Percentiles rank a stretch among this genome's conserved stretches.
phyloP scores from a whole-genome alignment of 2,329 filamentous ascomycete species.

The Ceratocystis huliohia region DNA sequence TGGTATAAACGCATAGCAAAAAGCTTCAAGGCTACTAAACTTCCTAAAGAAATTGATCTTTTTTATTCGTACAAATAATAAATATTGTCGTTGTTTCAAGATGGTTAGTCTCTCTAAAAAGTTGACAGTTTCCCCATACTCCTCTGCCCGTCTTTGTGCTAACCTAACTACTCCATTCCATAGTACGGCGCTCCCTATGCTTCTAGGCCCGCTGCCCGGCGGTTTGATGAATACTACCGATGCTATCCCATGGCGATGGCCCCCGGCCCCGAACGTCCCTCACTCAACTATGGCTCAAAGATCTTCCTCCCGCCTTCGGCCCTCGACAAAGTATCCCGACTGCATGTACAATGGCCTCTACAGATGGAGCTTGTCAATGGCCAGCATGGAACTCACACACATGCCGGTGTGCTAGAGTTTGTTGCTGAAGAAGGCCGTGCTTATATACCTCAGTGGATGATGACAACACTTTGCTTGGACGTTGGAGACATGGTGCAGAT shows the following conservation, averaged over 20 bases:
- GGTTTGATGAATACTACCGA: conserved; percentile 97
- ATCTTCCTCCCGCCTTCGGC: conserved; percentile 94
- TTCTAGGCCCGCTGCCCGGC: conserved; percentile 45
- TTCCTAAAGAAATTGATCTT: too few relatives aligned
- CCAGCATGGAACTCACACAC: conserved; percentile 63
- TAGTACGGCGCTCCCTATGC: conserved; percentile 25
- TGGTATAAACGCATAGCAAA: too few relatives aligned
- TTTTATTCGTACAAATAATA: too few relatives aligned
- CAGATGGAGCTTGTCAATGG: conserved; percentile 94
- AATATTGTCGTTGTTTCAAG: neutral
- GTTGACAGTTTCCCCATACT: neutral
- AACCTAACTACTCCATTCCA: neutral
- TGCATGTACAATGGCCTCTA: conserved; percentile 96
- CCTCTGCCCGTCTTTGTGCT: conserved; percentile 2
- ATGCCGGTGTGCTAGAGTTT: conserved; percentile 93
- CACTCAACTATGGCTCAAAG: conserved; percentile 93
- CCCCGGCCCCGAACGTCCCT: conserved; percentile 73
- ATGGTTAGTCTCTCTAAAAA: conserved; percentile 10
- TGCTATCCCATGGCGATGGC: conserved; percentile 95
- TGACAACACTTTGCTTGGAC: conserved; percentile 80
- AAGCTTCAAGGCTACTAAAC: too few relatives aligned
- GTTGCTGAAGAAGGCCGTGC: conserved; percentile 94
- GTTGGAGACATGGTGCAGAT: conserved; percentile 90
- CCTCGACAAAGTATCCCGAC: conserved; percentile 85
- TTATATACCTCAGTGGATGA: conserved; percentile 95